Base-by-base conservation (phyloP, 2,329 filamentous ascomycete species). In the Aspergillus sojae region DNA sequence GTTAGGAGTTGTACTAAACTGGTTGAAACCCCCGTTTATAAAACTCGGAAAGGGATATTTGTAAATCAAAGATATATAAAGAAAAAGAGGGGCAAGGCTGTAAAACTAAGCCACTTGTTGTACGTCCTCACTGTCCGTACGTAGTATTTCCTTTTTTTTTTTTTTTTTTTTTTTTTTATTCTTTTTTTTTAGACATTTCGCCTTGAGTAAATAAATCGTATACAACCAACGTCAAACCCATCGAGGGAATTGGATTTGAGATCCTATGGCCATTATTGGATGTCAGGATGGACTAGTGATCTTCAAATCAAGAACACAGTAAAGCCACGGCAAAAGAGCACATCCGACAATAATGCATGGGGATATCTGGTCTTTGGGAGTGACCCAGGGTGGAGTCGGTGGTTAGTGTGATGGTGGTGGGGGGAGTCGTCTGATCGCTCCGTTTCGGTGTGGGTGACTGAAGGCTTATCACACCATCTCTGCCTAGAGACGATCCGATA, bases 401-500 rank as follows among this genome's bases (percentile, higher is more conserved):
- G 62, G 46, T 56, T 43, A 57, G 46, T 43, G 62, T 48, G 57
- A 36, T 60, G 60, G 57, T 46, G 61, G 53, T 58, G 63, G 21
- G 46, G 46, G 34, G 36, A 60, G 63, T 65, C 63, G 57, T 43
- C 57, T 63, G 63, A 65, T 65, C 60, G 57, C 34, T 19, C 39
- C 32, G 26, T 21, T 12, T 41, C 6, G 26, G 34, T 21, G 28
- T 61, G 45, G 58, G 60, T 61, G 58, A 45, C 58, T 41, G 16
- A 39, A 2, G 52, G 16, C n/a, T 36, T 39, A 55, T 54, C 52
- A 54, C n/a, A 54, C 30, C 23, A 19, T 55, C 34, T 39, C 48
- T 52, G 28, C 19, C 48, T 32, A 52, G 28, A 52, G 26, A n/a
- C 2, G 21, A 26, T 48, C 45, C 45, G 23, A 48, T 48, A 28